Conservation (phyloP, 768 basidiomycete genomes). For the Tulasnella sp. region DNA sequence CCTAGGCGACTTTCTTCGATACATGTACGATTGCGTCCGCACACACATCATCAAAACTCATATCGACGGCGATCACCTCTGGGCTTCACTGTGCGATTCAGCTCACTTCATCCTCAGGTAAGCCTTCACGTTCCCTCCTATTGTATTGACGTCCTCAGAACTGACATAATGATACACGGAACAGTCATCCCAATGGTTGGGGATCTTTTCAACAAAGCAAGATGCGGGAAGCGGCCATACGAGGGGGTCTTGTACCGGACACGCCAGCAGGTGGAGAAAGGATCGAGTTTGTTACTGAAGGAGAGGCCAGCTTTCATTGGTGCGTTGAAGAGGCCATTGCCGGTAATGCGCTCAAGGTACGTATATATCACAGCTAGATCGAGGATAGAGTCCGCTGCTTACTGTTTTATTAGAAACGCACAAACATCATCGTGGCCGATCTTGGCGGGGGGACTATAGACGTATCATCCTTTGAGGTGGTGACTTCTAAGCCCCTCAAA, state of each 20-base stretch:
- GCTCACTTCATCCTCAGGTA: neutral
- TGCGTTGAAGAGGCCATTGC: conserved; percentile 42
- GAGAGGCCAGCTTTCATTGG: conserved; percentile 52
- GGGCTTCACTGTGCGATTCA: neutral
- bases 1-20: neutral
- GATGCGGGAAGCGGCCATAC: conserved; percentile 44
- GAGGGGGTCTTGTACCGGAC: conserved; percentile 42
- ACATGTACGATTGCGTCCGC: neutral
- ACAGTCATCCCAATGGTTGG: too few relatives aligned
- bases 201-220: neutral
- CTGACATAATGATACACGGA: too few relatives aligned
- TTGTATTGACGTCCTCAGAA: too few relatives aligned
- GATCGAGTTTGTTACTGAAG: conserved; percentile 36
- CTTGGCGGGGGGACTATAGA: conserved; percentile 49
- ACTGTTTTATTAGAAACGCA: neutral
- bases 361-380: too few relatives aligned
- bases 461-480: conserved; percentile 22
- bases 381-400: too few relatives aligned
- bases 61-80: neutral
- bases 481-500: too few relatives aligned
- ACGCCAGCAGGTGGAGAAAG: conserved; percentile 39
- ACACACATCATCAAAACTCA: neutral
- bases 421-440: conserved; percentile 46
- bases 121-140: neutral
- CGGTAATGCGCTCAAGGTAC: neutral